phyloP scores from a whole-genome alignment of 805 yeast species.

The Wickerhamomyces rabaulensis region DNA sequence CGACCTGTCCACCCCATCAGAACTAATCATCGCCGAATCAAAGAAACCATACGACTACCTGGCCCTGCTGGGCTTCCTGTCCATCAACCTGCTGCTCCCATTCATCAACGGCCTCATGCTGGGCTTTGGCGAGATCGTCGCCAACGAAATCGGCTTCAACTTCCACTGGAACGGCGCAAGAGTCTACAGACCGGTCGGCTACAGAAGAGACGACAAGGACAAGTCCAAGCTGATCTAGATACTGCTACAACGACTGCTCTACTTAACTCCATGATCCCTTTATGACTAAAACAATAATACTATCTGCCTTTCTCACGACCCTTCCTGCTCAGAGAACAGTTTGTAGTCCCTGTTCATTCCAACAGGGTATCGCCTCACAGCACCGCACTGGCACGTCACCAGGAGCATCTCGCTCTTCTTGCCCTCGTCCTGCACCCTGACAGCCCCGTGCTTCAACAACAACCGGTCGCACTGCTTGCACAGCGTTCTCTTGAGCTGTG shows the following conservation, averaged over 20 bases:
- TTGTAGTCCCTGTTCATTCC: conserved; percentile 48
- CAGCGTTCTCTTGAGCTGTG: conserved; percentile 56
- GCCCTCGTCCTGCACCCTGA: conserved; percentile 39
- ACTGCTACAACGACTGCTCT: not conserved
- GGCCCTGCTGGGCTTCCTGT: conserved; percentile 26
- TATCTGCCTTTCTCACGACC: not conserved
- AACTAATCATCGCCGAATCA: not conserved
- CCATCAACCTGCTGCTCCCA: conserved; percentile 78
- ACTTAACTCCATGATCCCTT: too few relatives aligned
- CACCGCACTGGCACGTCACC: conserved; percentile 49
- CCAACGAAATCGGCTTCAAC: conserved; percentile 84
- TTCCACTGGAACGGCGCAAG: conserved; percentile 73
- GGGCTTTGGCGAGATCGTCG: conserved; percentile 92
- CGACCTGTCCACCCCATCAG: conserved; percentile 2
- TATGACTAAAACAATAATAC: too few relatives aligned
- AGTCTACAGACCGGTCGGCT: conserved; percentile 27
- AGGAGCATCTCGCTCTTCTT: conserved; percentile 43
- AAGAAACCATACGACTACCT: not conserved
- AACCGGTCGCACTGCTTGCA: conserved; percentile 63
- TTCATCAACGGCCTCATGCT: conserved; percentile 92
- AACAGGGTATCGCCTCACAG: conserved; percentile 51
- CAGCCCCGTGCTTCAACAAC: conserved; percentile 43
- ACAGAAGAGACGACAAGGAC: not conserved
- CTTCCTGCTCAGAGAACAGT: conserved; percentile 39
- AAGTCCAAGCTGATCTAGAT: not conserved